phyloP scores from a whole-genome alignment of 768 basidiomycete species.

The Xerocomellus intermedius region DNA sequence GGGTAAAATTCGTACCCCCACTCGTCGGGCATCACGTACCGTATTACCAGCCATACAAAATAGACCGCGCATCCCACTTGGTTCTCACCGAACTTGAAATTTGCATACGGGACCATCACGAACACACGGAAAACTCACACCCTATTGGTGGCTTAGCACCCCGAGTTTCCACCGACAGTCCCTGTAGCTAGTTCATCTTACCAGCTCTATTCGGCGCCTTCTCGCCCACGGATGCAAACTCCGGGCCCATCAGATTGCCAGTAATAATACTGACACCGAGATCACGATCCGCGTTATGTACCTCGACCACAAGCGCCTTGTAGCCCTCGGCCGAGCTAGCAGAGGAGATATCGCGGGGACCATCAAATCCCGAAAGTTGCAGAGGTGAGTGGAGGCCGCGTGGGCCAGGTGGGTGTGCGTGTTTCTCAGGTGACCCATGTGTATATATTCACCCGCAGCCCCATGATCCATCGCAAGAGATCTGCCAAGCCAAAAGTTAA shows the following conservation, averaged over 20 bases:
- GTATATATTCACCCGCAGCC: not conserved
- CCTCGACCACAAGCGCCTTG: not conserved
- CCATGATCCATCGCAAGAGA: not conserved
- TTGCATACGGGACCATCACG: not conserved
- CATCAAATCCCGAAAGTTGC: not conserved
- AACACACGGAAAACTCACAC: not conserved
- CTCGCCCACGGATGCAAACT: not conserved
- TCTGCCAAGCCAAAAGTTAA: conserved; percentile 1
- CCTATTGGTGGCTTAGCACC: not conserved
- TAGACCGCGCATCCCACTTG: not conserved
- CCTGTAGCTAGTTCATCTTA: not conserved
- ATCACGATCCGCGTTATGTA: not conserved
- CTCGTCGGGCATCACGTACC: not conserved
- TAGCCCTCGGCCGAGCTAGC: too few relatives aligned
- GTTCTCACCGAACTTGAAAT: too few relatives aligned
- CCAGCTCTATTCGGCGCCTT: not conserved
- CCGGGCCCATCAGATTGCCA: not conserved
- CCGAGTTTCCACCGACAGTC: not conserved
- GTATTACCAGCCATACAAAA: not conserved
- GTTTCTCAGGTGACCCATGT: conserved; percentile 1
- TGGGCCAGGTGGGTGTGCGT: not conserved
- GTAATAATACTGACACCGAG: not conserved
- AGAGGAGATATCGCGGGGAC: not conserved
- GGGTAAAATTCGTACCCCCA: not conserved
- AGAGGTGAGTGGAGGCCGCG: not conserved